Base-by-base conservation (phyloP, 495 filamentous ascomycete species). In the Penicillium desertorum region DNA sequence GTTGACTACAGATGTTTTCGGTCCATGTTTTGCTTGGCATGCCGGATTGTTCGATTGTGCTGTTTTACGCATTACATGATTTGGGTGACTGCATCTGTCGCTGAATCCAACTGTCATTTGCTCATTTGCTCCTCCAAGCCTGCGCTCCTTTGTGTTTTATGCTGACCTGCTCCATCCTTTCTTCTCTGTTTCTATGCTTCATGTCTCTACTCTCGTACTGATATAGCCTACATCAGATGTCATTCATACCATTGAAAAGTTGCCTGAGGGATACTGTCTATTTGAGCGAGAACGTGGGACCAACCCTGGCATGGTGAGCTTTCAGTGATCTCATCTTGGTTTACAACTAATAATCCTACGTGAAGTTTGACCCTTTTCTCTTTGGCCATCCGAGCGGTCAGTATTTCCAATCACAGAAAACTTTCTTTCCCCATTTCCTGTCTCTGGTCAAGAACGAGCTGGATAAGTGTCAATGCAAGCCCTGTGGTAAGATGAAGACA, bases 361-460 rank as follows among this genome's bases (percentile, higher is more conserved):
- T 42, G 51, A 51, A 82, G 76, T 67, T 73, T 46, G 83, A 86
- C 57, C 66, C 71, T 22, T 82, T 76, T 45, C 69, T 86, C 12
- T 86, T 71, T 55, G 84, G 84, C 4, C 81, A 86, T 62, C 82
- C 82, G 1, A 69, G 68, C 32, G 77, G 78, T 5, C 60, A 68
- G 29, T 73, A 66, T 36, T 86, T 81, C 43, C 68, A 80, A 34
- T 86, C 83, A 0, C 72, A 78, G 0, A 66, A 71, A 6, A 64
- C 75, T 6, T 87, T 86, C 66, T 83, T 77, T 29, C 77, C 78
- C 0, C 85, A 88, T 58, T 86, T 86, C 65, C 14, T 55, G 1
- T n/a, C 32, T 23, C 7, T 55, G 9, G 32, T 37, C 23, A 32
- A 45, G 16, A n/a, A 34, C 5, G 23, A 34, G 32, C 44, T 46